A percentile compares a stretch with the other conserved stretches of the same genome.
Evolutionary conservation across 345 rosid species (phyloP).

Genomic region (Lepidium didymum): DNA sequence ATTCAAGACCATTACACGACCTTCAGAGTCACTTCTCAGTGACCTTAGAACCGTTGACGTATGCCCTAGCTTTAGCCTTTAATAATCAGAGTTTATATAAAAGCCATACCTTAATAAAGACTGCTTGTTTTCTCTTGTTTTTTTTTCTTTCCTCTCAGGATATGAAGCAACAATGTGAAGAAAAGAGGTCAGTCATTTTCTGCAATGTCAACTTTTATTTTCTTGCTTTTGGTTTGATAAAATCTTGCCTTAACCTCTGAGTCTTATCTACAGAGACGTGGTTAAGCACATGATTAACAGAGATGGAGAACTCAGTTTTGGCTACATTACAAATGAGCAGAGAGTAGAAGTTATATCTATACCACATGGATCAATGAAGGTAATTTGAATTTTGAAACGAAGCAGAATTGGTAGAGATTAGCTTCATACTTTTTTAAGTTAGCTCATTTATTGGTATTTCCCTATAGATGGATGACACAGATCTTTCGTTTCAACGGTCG

Average conservation of each 20-base stretch:
- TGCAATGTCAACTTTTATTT: constrained; percentile 6
- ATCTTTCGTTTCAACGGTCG: constrained; percentile 44
- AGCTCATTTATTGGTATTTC: constrained; percentile 1
- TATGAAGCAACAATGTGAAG: constrained; percentile 97
- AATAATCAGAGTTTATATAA: neutral
- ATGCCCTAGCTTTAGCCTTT: neutral
- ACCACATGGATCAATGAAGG: constrained; percentile 65
- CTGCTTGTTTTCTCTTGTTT: neutral
- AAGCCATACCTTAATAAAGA: neutral
- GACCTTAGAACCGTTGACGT: constrained; percentile 98
- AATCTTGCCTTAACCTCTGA: constrained; percentile 14
- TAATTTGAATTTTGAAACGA: constrained; percentile 9
- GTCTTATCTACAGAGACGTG: constrained; percentile 41
- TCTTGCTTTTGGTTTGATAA: neutral
- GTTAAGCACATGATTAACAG: constrained; percentile 62
- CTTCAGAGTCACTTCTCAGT: constrained; percentile 87
- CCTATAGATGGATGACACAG: constrained; percentile 52
- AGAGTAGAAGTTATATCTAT: constrained; percentile 40
- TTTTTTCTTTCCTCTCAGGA: constrained; percentile 46
- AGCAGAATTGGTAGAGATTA: neutral
- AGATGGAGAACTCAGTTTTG: constrained; percentile 84
- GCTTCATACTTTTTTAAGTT: neutral
- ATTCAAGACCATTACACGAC: constrained; percentile 72
- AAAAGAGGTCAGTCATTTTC: constrained; percentile 57
- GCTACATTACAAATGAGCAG: constrained; percentile 51